Percentiles rank a stretch among this genome's conserved stretches.
Evolutionary conservation across 2,329 filamentous ascomycete species (phyloP).

Genomic region (Bipolaris bicolor): DNA sequence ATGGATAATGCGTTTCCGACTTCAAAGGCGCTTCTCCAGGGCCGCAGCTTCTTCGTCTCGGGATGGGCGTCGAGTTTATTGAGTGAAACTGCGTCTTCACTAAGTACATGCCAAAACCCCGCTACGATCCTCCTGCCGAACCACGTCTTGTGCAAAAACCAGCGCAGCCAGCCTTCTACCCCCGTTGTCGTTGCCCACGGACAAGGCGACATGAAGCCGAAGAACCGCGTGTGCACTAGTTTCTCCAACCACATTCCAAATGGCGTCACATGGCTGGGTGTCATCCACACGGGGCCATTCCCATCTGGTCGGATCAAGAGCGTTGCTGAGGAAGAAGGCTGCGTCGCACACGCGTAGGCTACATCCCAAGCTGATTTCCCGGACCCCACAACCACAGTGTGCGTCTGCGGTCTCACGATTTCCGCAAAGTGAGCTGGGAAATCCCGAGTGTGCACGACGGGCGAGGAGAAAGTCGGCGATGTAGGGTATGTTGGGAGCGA

Average conservation of each 20-base stretch:
- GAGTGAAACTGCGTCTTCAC: constrained; percentile 58
- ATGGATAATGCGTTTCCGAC: constrained; percentile 64
- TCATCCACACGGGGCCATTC: constrained; percentile 65
- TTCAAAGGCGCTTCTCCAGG: constrained; percentile 57
- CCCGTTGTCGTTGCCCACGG: constrained; percentile 71
- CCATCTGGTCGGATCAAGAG: constrained; percentile 66
- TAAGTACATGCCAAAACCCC: constrained; percentile 63
- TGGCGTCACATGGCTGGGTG: constrained; percentile 68
- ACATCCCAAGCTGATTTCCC: constrained; percentile 70
- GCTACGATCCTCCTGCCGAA: constrained; percentile 63
- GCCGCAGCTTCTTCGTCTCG: constrained; percentile 51
- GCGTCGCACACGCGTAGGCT: constrained; percentile 62
- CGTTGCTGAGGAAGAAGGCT: constrained; percentile 55
- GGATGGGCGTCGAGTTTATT: constrained; percentile 55
- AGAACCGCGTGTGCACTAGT: constrained; percentile 68
- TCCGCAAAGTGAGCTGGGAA: constrained; percentile 52
- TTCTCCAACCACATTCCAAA: constrained; percentile 72
- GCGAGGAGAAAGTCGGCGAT: constrained; percentile 57
- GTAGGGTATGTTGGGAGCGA: constrained; percentile 61
- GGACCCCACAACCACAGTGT: constrained; percentile 62
- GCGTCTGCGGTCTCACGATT: constrained; percentile 45
- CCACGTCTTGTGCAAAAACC: constrained; percentile 63
- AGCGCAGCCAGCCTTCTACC: constrained; percentile 58
- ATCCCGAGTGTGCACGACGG: constrained; percentile 65
- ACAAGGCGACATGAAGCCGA: constrained; percentile 78